Evolutionary conservation across 2,329 filamentous ascomycete genomes (phyloP), one percentile per base, ranked within the genome.

Genomic region (Monilinia polystroma): DNA sequence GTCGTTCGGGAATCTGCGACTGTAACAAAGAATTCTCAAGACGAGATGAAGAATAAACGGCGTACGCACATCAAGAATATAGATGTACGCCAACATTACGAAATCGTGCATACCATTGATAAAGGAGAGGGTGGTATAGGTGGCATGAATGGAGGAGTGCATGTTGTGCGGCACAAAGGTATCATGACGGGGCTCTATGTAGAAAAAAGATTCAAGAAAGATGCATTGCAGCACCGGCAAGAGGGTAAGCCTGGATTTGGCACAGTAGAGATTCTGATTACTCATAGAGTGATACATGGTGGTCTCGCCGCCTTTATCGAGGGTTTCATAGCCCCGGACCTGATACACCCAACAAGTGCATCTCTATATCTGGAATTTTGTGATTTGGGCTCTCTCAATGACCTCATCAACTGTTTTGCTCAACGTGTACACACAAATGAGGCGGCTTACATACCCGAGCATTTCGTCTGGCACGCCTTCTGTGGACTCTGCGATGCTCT

Each of bases 321-420:
- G 10, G 71, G 64, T 2, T 75, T 74, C 51, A 69, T 73, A 35
- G 64, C 51, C 12, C 54, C 54, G 1, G 26, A 53, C 20, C 16
- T 43, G 38, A 32, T 45, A 10, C 23, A 65, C 26, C 18, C 63
- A 52, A 23, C n/a, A 49, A 41, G 57, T 6, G 70, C 68, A 43
- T 74, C 73, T 0, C 49, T 75, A 5, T 75, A 72, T 23, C 69
- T 75, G 32, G 74, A 75, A 32, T 74, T 75, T 35, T 75, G 74
- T 35, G 73, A 75, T 43, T 64, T 70, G 56, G 74, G 74, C 14
- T 73, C 71, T 8, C 51, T 75, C 45, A 62, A 68, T 3, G 70
- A 72, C 35, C 43, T 75, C 5, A 71, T 74, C 32, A 63, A 66
- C 20, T 52, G 60, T 45, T 75, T 71, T 52, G 51, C 51, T 18